A percentile compares a stretch with the other conserved stretches of the same genome.
These are phyloP conservation scores for Colletotrichum tabaci DNA, from an alignment of 2,329 filamentous ascomycete genomes.

Conservation along the genomic window DNA sequence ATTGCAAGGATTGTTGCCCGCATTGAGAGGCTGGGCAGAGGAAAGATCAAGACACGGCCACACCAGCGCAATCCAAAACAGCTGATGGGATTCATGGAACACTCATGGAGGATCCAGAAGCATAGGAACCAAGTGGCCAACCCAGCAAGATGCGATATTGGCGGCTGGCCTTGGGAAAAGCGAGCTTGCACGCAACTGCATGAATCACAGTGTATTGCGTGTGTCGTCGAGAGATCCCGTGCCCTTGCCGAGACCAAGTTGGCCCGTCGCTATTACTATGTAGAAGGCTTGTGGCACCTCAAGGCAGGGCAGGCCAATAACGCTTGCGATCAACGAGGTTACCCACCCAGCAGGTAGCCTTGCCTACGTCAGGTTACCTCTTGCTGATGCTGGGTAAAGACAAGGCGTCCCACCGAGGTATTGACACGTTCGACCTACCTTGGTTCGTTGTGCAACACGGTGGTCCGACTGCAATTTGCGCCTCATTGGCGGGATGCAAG, in stretches of 20 bases:
- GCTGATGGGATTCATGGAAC: not conserved
- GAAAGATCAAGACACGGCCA: constrained; percentile 10
- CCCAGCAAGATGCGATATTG: constrained; percentile 6
- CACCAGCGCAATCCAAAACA: constrained; percentile 6
- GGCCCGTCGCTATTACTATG: not conserved
- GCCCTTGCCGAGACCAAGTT: constrained; percentile 5
- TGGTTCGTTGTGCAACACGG: not conserved
- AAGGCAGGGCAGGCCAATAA: constrained; percentile 11
- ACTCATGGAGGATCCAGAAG: constrained; percentile 3
- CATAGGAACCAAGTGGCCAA: constrained; percentile 9
- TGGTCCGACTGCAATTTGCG: constrained; percentile 32
- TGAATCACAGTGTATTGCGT: constrained; percentile 23
- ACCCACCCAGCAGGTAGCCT: not conserved
- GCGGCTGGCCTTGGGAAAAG: not conserved
- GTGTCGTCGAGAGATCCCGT: constrained; percentile 7
- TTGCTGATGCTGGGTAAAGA: too few species aligned
- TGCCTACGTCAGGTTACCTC: constrained; percentile 1
- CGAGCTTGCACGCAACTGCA: constrained; percentile 16
- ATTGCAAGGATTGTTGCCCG: not conserved
- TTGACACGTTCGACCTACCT: too few species aligned
- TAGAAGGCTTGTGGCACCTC: constrained; percentile 8
- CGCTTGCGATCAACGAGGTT: constrained; percentile 2
- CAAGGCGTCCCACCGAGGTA: too few species aligned
- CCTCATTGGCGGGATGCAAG: constrained; percentile 18
- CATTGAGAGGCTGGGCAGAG: constrained; percentile 19